Base-by-base conservation (phyloP, 345 rosid species). In the Laguncularia racemosa region DNA sequence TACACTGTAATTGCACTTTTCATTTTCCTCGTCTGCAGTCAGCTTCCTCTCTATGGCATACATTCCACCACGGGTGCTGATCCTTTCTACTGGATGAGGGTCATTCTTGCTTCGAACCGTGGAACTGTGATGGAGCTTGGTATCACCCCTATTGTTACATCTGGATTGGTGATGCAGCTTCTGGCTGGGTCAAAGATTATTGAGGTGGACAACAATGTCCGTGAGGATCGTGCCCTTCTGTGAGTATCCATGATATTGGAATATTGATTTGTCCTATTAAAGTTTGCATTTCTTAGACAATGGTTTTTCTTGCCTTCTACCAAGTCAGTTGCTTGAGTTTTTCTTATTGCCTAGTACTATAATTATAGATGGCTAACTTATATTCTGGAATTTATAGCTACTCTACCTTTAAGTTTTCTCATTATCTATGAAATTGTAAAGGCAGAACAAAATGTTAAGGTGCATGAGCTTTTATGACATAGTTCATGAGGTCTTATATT, bases 61-160 rank as follows among this genome's bases (percentile, higher is more conserved):
- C 87, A 84, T 65, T 67, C 91, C 6, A 84, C 88, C 17, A 80
- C 91, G 0, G 91, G 91, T 8, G 91, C 88, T 4, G 91, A 84
- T 68, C 91, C 91, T 0, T 80, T 84, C 66, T 84, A 84, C 58
- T 84, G 91, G 88, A 80, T 84, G 88, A 83, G 91, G 67, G 91
- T 82, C 44, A 84, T 84, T 63, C 85, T 84, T 52, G 91, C 91
- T 0, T 84, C 91, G 0, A 84, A 72, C 67, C 85, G 91, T 54
- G 91, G 91, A 14, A 84, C 88, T n/a, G 91, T 85, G 14, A 85
- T 85, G 88, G 91, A 85, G 69, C 91, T 85, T 12, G 91, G 91
- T 49, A 85, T 85, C 70, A 85, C 91, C 17, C 91, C 91, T 16
- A 85, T 85, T 48, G 88, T 85, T 44, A 85, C 91, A 0, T 85